Conservation (phyloP, 2,329 filamentous ascomycete species). For the Aureobasidium mangrovei region DNA sequence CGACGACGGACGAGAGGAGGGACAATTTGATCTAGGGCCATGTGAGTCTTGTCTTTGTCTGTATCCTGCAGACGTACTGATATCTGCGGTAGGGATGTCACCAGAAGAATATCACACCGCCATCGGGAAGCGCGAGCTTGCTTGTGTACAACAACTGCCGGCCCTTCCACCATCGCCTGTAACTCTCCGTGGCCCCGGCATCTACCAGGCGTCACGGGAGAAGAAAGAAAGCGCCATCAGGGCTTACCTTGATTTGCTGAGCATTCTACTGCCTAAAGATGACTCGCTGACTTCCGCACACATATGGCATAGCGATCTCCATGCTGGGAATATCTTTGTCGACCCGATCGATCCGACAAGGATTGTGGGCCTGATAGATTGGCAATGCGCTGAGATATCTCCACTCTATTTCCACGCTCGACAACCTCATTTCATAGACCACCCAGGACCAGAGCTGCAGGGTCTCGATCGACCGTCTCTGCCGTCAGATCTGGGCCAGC, state of each 20-base stretch:
- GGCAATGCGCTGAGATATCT: constrained; percentile 27
- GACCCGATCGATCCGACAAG: constrained; percentile 24
- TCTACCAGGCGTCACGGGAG: constrained; percentile 28
- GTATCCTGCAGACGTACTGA: constrained; percentile 13
- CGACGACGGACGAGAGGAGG: constrained; percentile 25
- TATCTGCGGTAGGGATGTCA: constrained; percentile 23
- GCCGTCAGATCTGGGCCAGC: constrained; percentile 20
- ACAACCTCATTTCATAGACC: constrained; percentile 28
- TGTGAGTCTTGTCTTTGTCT: constrained; percentile 24
- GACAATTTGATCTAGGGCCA: constrained; percentile 30
- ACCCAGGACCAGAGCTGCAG: constrained; percentile 24
- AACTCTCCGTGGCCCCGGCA: constrained; percentile 30
- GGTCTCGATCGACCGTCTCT: constrained; percentile 24
- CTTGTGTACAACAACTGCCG: constrained; percentile 24
- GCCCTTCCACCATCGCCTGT: constrained; percentile 27
- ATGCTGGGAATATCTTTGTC: constrained; percentile 32
- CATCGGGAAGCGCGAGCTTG: constrained; percentile 27
- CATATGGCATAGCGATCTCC: constrained; percentile 32
- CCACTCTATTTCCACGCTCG: constrained; percentile 31
- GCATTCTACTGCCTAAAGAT: constrained; percentile 16
- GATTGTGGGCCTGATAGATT: constrained; percentile 29
- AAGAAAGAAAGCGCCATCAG: constrained; percentile 27
- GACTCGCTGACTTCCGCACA: not conserved
- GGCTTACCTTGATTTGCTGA: constrained; percentile 25
- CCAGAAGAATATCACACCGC: constrained; percentile 27